Conservation (phyloP, 2,329 filamentous ascomycete genomes). For the Colletotrichum sp. region DNA sequence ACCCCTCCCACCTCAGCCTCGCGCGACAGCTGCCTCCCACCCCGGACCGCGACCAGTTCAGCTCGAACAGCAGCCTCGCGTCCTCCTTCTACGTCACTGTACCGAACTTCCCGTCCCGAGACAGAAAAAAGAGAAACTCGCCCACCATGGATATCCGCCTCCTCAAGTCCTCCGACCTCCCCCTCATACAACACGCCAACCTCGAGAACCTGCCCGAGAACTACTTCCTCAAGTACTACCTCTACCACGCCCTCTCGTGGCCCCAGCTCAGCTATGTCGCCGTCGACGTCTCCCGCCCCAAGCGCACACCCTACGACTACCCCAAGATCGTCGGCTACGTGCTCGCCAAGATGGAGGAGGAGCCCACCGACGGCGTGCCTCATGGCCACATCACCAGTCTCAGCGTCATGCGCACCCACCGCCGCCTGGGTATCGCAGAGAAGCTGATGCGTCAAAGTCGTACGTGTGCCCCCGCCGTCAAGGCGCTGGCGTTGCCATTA, state of each 20-base stretch:
- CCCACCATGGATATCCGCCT: slow-evolving; percentile 86
- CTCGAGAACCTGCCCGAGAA: slow-evolving; percentile 99
- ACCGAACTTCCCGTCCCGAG: not conserved
- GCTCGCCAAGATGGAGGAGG: slow-evolving; percentile 99
- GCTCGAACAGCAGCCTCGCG: not conserved
- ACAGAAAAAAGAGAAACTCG: not conserved
- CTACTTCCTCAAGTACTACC: slow-evolving; percentile 99
- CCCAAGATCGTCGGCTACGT: slow-evolving; percentile 99
- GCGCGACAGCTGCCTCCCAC: not conserved
- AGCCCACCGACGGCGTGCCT: slow-evolving; percentile 85
- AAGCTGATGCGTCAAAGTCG: slow-evolving; percentile 97
- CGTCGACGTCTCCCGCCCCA: slow-evolving; percentile 84
- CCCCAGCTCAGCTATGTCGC: slow-evolving; percentile 96
- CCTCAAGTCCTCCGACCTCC: slow-evolving; percentile 82
- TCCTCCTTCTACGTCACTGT: not conserved
- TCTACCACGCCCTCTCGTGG: slow-evolving; percentile 98
- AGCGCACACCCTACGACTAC: slow-evolving; percentile 81
- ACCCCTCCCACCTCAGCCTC: not conserved
- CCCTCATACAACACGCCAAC: slow-evolving; percentile 96
- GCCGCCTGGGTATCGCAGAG: slow-evolving; percentile 90
- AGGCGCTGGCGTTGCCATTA: not conserved
- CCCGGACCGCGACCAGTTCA: not conserved
- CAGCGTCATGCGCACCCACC: slow-evolving; percentile 95
- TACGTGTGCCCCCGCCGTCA: slow-evolving; percentile 51
- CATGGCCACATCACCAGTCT: slow-evolving; percentile 97